Conservation (phyloP, 768 basidiomycete species). For the Jaapia argillacea region DNA sequence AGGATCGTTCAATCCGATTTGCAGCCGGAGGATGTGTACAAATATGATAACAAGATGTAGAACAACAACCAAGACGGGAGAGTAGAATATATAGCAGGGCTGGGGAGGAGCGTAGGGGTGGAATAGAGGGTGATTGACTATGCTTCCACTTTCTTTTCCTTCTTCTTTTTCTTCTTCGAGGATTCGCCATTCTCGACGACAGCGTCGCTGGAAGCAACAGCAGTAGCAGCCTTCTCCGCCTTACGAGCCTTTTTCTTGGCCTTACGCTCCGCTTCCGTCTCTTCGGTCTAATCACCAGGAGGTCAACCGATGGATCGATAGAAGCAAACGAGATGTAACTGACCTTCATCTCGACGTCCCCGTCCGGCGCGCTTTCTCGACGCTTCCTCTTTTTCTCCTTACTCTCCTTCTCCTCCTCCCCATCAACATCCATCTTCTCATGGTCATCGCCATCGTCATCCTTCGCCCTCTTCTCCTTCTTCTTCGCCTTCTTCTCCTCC, state of each 20-base stretch:
- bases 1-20: too few relatives aligned
- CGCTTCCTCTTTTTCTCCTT: slow-evolving; percentile 32
- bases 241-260: slow-evolving; percentile 69
- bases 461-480: slow-evolving; percentile 35
- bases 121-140: too few relatives aligned
- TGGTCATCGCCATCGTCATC: slow-evolving; percentile 15
- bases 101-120: too few relatives aligned
- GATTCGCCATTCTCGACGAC: slow-evolving; percentile 29
- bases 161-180: slow-evolving; percentile 54
- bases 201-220: slow-evolving; percentile 22
- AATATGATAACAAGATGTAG: too few relatives aligned
- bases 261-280: slow-evolving; percentile 81
- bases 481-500: slow-evolving; percentile 70
- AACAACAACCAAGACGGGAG: too few relatives aligned
- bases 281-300: slow-evolving; percentile 30
- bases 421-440: slow-evolving; percentile 36
- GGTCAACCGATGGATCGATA: slow-evolving; percentile 2
- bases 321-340: slow-evolving; percentile 6
- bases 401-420: slow-evolving; percentile 22
- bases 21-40: too few relatives aligned
- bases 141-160: slow-evolving; percentile 25
- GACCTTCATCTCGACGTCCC: slow-evolving; percentile 26
- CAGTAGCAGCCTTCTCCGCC: slow-evolving; percentile 61
- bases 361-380: slow-evolving; percentile 46
- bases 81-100: too few relatives aligned